Conservation (phyloP, 2,329 filamentous ascomycete species). For the Aspergillus tanneri region DNA sequence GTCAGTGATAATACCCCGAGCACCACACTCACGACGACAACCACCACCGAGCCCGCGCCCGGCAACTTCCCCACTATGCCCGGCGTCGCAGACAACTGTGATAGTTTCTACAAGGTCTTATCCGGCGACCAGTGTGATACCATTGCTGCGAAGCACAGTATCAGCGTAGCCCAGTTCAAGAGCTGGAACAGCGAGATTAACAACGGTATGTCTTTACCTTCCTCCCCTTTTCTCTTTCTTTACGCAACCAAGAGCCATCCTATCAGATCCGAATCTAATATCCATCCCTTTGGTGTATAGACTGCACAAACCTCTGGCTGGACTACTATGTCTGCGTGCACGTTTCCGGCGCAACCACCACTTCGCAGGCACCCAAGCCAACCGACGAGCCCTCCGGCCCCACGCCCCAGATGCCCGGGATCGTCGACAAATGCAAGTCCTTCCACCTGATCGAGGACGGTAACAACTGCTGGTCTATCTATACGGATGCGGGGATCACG, state of each 20-base stretch:
- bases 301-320: slow-evolving; percentile 15
- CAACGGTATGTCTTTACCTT: neutral
- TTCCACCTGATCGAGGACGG: too few species aligned
- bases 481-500: too few species aligned
- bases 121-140: slow-evolving; percentile 8
- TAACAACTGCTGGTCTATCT: too few species aligned
- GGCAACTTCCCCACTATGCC: slow-evolving; percentile 1
- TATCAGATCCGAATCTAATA: slow-evolving; percentile 4
- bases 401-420: too few species aligned
- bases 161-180: slow-evolving; percentile 6
- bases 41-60: slow-evolving; percentile 1
- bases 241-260: too few species aligned
- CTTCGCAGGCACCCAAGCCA: too few species aligned
- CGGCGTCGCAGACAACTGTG: slow-evolving; percentile 9
- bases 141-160: slow-evolving; percentile 4
- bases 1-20: slow-evolving; percentile 4
- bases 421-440: too few species aligned
- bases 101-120: slow-evolving; percentile 7
- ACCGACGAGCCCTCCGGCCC: too few species aligned
- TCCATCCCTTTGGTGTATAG: slow-evolving; percentile 6
- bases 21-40: neutral
- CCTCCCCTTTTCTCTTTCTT: neutral
- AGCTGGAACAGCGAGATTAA: slow-evolving; percentile 11
- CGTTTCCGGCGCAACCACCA: too few species aligned
- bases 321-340: slow-evolving; percentile 14